A percentile compares a stretch with the other conserved stretches of the same genome.
These are phyloP conservation scores for Cubamyces sp. DNA, from an alignment of 768 basidiomycete genomes.

Conservation along the genomic window DNA sequence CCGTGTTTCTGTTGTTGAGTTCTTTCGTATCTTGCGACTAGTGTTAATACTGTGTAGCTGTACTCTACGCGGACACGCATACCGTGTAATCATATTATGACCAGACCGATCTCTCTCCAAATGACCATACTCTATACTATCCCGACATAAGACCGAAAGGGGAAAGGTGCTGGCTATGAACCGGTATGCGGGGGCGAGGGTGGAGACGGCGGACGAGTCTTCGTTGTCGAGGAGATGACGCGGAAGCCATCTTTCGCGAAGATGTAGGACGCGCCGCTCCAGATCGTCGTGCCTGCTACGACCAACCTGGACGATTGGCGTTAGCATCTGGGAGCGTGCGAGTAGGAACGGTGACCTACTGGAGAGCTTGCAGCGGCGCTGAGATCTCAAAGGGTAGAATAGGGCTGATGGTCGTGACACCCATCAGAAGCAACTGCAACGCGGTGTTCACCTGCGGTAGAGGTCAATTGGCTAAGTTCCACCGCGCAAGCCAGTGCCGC, in stretches of 20 bases:
- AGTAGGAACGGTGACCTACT: constrained; percentile 54
- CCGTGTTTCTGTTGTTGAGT: too few relatives aligned
- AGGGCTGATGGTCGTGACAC: constrained; percentile 82
- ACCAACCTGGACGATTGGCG: constrained; percentile 58
- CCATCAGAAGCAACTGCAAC: constrained; percentile 91
- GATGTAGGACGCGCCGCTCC: constrained; percentile 86
- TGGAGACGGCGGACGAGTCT: constrained; percentile 17
- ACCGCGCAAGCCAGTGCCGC: neutral
- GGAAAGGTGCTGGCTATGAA: neutral
- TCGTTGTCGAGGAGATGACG: constrained; percentile 38
- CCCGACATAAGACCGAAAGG: neutral
- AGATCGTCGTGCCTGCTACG: constrained; percentile 89
- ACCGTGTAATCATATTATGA: constrained; percentile 10
- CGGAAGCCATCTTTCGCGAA: constrained; percentile 77
- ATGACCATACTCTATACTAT: neutral
- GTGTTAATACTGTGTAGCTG: constrained; percentile 17
- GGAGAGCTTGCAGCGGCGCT: constrained; percentile 63
- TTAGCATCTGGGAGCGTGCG: neutral
- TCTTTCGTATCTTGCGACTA: constrained; percentile 1
- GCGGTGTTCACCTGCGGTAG: constrained; percentile 82
- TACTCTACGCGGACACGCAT: constrained; percentile 9
- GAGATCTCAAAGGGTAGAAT: constrained; percentile 65
- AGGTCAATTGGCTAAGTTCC: neutral
- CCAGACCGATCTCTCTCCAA: constrained; percentile 1
- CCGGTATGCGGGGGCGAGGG: neutral